Evolutionary conservation across 176 grass and related monocot genomes (phyloP).

Genomic region (Thinopyrum elongatum): DNA sequence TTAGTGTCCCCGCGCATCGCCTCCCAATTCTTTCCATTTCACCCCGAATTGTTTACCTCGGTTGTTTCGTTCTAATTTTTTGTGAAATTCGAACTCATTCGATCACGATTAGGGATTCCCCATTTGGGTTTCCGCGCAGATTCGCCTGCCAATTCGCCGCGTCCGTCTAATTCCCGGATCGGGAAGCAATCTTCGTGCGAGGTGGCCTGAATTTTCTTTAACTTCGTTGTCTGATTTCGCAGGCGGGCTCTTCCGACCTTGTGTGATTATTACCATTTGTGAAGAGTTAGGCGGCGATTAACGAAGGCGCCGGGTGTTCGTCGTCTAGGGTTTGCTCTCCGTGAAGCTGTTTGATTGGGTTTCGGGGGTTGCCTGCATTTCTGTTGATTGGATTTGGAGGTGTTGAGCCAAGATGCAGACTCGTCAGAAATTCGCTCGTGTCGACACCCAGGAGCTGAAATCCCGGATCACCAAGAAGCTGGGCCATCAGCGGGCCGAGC

Average conservation of each 20-base stretch:
- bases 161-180: background rate
- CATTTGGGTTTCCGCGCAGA: background rate
- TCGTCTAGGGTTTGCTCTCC: constrained; percentile 12
- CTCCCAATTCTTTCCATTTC: background rate
- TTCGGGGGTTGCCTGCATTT: background rate
- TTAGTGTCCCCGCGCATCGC: background rate
- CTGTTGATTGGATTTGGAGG: background rate
- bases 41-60: background rate
- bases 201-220: background rate
- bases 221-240: constrained; percentile 6
- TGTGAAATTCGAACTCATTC: background rate
- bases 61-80: background rate
- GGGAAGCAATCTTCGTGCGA: background rate
- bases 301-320: background rate
- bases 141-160: background rate
- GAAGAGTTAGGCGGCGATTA: background rate
- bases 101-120: background rate
- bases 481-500: constrained; percentile 26
- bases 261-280: background rate
- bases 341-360: background rate
- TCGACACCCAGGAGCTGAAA: constrained; percentile 37
- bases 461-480: constrained; percentile 34
- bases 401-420: constrained; percentile 1
- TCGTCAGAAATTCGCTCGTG: constrained; percentile 21
- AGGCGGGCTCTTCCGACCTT: background rate